Evolutionary conservation across 805 yeast species (phyloP).

Genomic region (Kluyveromyces starmeri): DNA sequence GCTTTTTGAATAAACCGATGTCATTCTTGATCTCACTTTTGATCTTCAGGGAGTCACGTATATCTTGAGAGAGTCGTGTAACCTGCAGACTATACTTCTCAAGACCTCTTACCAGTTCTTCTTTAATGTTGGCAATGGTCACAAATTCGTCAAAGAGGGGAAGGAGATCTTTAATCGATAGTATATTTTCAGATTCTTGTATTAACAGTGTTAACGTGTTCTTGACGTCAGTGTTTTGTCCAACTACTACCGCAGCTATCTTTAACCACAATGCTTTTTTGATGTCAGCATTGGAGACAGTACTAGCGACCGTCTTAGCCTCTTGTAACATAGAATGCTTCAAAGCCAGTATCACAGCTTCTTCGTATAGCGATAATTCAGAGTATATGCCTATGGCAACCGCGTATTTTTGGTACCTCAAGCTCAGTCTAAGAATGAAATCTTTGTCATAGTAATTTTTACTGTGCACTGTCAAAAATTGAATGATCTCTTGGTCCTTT

Average conservation of each 20-base stretch:
- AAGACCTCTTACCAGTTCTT: slow-evolving; percentile 72
- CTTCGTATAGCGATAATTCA: slow-evolving; percentile 59
- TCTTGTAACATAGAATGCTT: slow-evolving; percentile 36
- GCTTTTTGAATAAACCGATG: slow-evolving; percentile 42
- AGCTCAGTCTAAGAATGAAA: slow-evolving; percentile 65
- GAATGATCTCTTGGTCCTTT: slow-evolving; percentile 41
- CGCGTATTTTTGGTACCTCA: slow-evolving; percentile 45
- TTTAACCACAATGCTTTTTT: slow-evolving; percentile 69
- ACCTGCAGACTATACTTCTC: slow-evolving; percentile 64
- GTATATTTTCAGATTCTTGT: slow-evolving; percentile 38
- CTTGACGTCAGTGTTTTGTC: slow-evolving; percentile 24
- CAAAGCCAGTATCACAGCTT: slow-evolving; percentile 71
- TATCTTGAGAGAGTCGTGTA: slow-evolving; percentile 58
- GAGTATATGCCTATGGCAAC: slow-evolving; percentile 72
- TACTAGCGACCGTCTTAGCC: slow-evolving; percentile 19
- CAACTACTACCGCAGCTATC: slow-evolving; percentile 35
- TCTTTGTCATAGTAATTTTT: slow-evolving; percentile 51
- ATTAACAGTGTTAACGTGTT: slow-evolving; percentile 29
- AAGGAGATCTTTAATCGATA: slow-evolving; percentile 71
- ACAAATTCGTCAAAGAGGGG: slow-evolving; percentile 80
- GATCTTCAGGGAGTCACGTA: slow-evolving; percentile 61
- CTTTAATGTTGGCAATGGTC: slow-evolving; percentile 73
- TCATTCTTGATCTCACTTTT: slow-evolving; percentile 52
- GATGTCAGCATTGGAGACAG: slow-evolving; percentile 34
- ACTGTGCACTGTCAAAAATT: slow-evolving; percentile 38